A percentile compares a stretch with the other conserved stretches of the same genome.
Conservation (phyloP, 345 rosid genomes). For the Firmiana major region DNA sequence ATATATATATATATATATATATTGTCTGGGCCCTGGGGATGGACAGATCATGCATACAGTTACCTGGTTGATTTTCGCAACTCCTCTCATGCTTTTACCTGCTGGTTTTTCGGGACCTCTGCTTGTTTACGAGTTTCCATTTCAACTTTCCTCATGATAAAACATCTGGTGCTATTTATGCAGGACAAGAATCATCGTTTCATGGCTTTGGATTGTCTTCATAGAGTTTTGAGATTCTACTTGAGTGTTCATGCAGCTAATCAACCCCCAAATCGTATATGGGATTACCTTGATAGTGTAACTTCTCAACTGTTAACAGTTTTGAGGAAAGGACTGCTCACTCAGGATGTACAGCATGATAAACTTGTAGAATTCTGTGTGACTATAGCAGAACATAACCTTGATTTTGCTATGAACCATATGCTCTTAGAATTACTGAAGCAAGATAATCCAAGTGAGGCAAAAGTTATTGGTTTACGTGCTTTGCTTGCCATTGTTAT, state of each 20-base stretch:
- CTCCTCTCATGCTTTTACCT: background rate
- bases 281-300: slow-evolving; percentile 98
- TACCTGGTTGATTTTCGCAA: background rate
- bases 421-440: slow-evolving; percentile 93
- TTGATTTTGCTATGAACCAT: slow-evolving; percentile 98
- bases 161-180: slow-evolving; percentile 23
- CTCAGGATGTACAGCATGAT: slow-evolving; percentile 96
- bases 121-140: background rate
- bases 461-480: slow-evolving; percentile 94
- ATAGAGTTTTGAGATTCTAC: slow-evolving; percentile 94
- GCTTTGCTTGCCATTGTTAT: slow-evolving; percentile 92
- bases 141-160: background rate
- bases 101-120: background rate
- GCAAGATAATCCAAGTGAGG: slow-evolving; percentile 94
- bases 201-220: slow-evolving; percentile 97
- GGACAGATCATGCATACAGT: background rate
- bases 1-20: no score
- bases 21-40: slow-evolving; percentile 1
- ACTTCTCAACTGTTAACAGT: slow-evolving; percentile 90
- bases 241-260: slow-evolving; percentile 89
- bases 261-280: slow-evolving; percentile 89
- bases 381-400: slow-evolving; percentile 94
- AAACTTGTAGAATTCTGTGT: slow-evolving; percentile 98
- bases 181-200: slow-evolving; percentile 98
- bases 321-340: slow-evolving; percentile 88